Base-by-base conservation (phyloP, 768 basidiomycete genomes). In the Phanerodontia chrysosporium region DNA sequence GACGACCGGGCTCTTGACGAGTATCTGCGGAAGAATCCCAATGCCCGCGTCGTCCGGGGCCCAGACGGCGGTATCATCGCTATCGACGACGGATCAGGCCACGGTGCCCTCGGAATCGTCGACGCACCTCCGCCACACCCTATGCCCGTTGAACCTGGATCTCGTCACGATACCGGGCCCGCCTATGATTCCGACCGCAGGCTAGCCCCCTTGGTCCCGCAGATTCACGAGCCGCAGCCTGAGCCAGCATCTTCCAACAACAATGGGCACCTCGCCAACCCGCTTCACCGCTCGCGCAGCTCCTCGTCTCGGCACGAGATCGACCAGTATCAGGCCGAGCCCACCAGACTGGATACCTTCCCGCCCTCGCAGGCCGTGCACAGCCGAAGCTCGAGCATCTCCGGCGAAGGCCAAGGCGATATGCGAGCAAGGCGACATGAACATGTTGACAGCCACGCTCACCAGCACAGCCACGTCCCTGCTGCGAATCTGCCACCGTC, bases 361-460 rank as follows among this genome's bases (percentile, higher is more conserved):
- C 77, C 79, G 49, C 74, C 79, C 62, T 74, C 76, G 36, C 78
- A 75, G 25, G 42, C 51, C 28, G 62, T 45, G 13, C 68, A 64
- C 55, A 61, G 62, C 36, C 66, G 63, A 49, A 67, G 68, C 53
- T 63, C 66, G 14, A 62, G 62, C 51, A 36, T 62, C 22, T 60
- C 64, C 5, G 63, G 61, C 49, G 65, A 63, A 24, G 64, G 62
- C 1, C 49, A 27, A 18, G 48, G 28, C 53, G 77, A 75, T 44
- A 76, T 77, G 46, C 70, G 81, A 48, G 66, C 78, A 30, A 75
- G 82, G 66, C 80, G 82, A 39, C 78, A 80, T 53, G 81, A 84
- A 51, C 77, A 75, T 55, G 80, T 64, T 74, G 58, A 61, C 72
- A 52, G 66, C 67, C 49, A 68, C 75, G n/a, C 72, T 52, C 65